Conservation (phyloP, 78 protist genomes). For the Dictyostelium firmibasis region DNA sequence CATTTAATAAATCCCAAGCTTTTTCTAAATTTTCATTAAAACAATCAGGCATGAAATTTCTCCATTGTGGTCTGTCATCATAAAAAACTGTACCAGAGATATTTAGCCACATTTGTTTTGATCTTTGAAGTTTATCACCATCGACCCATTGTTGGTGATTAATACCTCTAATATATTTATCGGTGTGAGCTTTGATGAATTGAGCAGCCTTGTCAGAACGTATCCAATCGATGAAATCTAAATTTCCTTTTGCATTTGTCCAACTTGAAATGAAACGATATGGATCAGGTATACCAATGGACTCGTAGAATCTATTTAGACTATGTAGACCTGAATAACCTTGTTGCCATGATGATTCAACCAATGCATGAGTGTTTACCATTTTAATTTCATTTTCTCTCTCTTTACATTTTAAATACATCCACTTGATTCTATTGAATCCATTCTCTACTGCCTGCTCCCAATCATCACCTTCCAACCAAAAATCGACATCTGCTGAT, state of each 20-base stretch:
- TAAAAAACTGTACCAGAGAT: conserved; percentile 74
- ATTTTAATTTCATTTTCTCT: conserved; percentile 35
- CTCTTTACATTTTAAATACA: conserved; percentile 42
- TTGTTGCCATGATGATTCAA: conserved; percentile 32
- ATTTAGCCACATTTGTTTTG: conserved; percentile 61
- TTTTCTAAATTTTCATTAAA: conserved; percentile 53
- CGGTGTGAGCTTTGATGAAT: conserved; percentile 68
- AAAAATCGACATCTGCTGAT: conserved; percentile 71
- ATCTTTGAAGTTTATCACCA: conserved; percentile 41
- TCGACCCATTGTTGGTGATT: conserved; percentile 63
- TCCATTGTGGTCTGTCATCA: conserved; percentile 51
- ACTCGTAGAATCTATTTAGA: conserved; percentile 31
- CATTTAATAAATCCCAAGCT: conserved; percentile 73
- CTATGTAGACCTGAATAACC: conserved; percentile 37
- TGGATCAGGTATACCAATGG: conserved; percentile 14
- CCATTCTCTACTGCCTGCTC: not conserved
- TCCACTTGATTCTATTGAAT: conserved; percentile 59
- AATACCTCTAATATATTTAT: conserved; percentile 16
- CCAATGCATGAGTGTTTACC: conserved; percentile 49
- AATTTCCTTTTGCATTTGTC: conserved; percentile 57
- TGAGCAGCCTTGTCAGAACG: conserved; percentile 52
- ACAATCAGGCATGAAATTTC: conserved; percentile 48
- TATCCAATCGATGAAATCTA: conserved; percentile 51
- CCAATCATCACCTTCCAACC: conserved; percentile 34
- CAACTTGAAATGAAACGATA: conserved; percentile 29